Evolutionary conservation across 2,329 filamentous ascomycete genomes (phyloP).

Genomic region (Metarhizium guizhouense): DNA sequence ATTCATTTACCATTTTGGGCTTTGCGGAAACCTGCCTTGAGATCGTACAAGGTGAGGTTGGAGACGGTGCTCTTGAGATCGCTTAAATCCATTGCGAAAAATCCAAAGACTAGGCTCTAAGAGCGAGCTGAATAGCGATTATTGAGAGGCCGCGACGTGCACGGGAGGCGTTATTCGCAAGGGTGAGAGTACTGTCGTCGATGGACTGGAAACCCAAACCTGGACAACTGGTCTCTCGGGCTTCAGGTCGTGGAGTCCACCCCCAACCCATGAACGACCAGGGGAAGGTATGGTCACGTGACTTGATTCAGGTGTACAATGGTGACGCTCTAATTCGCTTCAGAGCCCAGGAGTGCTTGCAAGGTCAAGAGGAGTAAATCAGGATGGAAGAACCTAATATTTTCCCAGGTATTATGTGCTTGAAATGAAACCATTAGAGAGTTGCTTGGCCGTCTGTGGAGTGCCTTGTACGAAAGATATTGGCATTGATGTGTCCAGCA

Average conservation of each 20-base stretch:
- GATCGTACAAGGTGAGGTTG: constrained; percentile 87
- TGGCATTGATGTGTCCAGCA: no score
- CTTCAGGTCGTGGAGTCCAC: not conserved
- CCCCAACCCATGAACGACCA: not conserved
- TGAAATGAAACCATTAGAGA: not conserved
- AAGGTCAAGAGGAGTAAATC: no score
- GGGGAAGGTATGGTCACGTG: constrained; percentile 1
- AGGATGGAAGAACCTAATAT: no score
- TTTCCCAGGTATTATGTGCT: no score
- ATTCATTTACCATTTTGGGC: constrained; percentile 76
- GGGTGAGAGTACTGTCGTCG: not conserved
- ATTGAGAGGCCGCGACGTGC: not conserved
- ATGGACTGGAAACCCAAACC: not conserved
- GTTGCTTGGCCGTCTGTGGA: not conserved
- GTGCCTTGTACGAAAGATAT: no score
- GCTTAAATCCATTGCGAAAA: constrained; percentile 68
- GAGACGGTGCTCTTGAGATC: constrained; percentile 78
- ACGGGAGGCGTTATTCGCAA: not conserved
- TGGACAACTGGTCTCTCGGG: constrained; percentile 1
- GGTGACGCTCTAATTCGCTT: no score
- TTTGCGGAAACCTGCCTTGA: constrained; percentile 91
- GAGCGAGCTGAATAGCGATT: not conserved
- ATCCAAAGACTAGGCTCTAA: not conserved
- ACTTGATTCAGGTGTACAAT: not conserved
- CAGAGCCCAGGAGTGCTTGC: no score